A percentile compares a stretch with the other conserved stretches of the same genome.
Conservation (phyloP, 345 rosid species). For the Citrus inodora region DNA sequence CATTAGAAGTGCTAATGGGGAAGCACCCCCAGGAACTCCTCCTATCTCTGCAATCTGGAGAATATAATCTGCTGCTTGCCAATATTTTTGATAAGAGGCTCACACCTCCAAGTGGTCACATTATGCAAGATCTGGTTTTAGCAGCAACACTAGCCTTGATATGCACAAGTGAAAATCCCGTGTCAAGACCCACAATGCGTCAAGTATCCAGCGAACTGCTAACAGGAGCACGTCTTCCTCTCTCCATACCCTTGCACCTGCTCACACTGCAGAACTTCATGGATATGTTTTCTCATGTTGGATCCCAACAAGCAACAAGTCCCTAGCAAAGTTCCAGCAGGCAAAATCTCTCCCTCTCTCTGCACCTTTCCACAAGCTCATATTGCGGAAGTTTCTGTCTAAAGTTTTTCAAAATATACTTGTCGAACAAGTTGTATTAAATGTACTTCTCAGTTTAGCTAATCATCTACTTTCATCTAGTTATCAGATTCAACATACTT, state of each 20-base stretch:
- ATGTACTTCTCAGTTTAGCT: background rate
- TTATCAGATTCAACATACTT: background rate
- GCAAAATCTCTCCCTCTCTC: background rate
- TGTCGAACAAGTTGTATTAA: background rate
- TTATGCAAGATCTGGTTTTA: conserved; percentile 12
- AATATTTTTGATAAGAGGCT: conserved; percentile 12
- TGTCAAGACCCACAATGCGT: conserved; percentile 16
- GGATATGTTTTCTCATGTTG: background rate
- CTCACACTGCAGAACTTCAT: conserved; percentile 17
- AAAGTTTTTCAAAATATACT: no score
- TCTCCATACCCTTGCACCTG: background rate
- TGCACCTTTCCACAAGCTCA: background rate
- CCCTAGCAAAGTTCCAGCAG: background rate
- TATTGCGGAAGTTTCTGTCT: background rate
- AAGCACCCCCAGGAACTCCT: conserved; percentile 34
- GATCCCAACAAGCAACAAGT: background rate
- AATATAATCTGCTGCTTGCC: conserved; percentile 8
- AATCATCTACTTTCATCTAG: background rate
- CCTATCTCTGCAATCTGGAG: conserved; percentile 12
- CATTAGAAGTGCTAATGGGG: conserved; percentile 37
- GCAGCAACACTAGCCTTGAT: conserved; percentile 11
- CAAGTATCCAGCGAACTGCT: conserved; percentile 11
- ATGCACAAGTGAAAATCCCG: conserved; percentile 12
- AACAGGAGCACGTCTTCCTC: background rate
- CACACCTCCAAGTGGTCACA: conserved; percentile 11